Conservation (phyloP, 768 basidiomycete species). For the Phlebiopsis flavidoalba region DNA sequence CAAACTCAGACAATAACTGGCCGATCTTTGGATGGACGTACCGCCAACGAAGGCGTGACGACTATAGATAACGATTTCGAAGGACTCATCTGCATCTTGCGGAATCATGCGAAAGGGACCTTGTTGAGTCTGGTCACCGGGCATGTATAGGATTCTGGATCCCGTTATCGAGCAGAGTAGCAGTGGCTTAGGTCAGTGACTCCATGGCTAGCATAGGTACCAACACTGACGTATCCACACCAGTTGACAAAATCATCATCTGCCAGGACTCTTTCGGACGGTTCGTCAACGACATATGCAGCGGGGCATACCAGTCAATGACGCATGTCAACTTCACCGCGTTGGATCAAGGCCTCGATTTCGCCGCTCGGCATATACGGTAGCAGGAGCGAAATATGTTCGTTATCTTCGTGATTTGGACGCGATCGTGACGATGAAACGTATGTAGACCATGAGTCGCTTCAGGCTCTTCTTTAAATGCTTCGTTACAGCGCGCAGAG, state of each 20-base stretch:
- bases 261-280: conserved; percentile 41
- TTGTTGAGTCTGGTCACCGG: conserved; percentile 27
- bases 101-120: conserved; percentile 1
- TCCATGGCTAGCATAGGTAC: neutral
- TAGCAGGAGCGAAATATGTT: conserved; percentile 44
- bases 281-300: conserved; percentile 43
- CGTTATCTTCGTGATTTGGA: conserved; percentile 34
- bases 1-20: neutral
- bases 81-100: neutral
- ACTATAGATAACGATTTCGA: no score
- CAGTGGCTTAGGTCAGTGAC: conserved; percentile 42
- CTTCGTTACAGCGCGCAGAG: conserved; percentile 13
- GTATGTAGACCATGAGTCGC: conserved; percentile 27
- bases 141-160: conserved; percentile 51
- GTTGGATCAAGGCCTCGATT: conserved; percentile 40
- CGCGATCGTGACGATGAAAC: conserved; percentile 31
- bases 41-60: neutral
- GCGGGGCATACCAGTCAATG: conserved; percentile 48
- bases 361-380: conserved; percentile 57
- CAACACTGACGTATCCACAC: neutral
- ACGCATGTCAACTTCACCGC: conserved; percentile 53
- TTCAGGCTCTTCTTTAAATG: neutral
- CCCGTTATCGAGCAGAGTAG: conserved; percentile 46
- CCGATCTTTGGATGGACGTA: neutral
- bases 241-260: conserved; percentile 64